Evolutionary conservation across 768 basidiomycete species (phyloP).

Genomic region (Chalciporus chontae): DNA sequence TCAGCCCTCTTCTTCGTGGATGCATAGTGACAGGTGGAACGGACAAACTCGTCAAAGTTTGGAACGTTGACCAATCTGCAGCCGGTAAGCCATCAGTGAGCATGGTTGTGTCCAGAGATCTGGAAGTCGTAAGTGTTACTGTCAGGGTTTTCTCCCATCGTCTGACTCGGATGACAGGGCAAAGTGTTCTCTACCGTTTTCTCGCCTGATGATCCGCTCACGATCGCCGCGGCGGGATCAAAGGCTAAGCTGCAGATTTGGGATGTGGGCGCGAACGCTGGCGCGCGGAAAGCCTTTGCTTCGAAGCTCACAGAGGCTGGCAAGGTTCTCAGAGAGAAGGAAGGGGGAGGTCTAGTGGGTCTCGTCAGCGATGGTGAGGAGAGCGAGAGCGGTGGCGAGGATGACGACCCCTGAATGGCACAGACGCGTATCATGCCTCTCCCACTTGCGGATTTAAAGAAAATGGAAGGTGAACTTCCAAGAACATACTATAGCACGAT

Average conservation of each 20-base stretch:
- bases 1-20: conserved; percentile 86
- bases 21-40: conserved; percentile 92
- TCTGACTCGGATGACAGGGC: conserved; percentile 51
- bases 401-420: conserved; percentile 18
- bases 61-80: conserved; percentile 78
- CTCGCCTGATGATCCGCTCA: conserved; percentile 94
- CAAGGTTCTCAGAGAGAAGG: conserved; percentile 59
- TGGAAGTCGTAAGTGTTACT: conserved; percentile 71
- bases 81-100: conserved; percentile 71
- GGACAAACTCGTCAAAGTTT: conserved; percentile 94
- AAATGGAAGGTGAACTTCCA: background rate
- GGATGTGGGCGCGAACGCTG: conserved; percentile 85
- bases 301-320: conserved; percentile 75
- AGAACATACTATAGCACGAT: conserved; percentile 13
- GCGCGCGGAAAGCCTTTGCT: conserved; percentile 80
- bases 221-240: conserved; percentile 90
- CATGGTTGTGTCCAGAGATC: conserved; percentile 81
- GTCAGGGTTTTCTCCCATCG: background rate
- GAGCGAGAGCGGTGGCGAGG: conserved; percentile 48
- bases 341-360: conserved; percentile 64
- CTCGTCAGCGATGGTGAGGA: conserved; percentile 70
- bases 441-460: conserved; percentile 3
- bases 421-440: background rate
- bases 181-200: conserved; percentile 91
- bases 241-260: conserved; percentile 93